A percentile compares a stretch with the other conserved stretches of the same genome.
Conservation (phyloP, 2,329 filamentous ascomycete species). For the Metarhizium album region DNA sequence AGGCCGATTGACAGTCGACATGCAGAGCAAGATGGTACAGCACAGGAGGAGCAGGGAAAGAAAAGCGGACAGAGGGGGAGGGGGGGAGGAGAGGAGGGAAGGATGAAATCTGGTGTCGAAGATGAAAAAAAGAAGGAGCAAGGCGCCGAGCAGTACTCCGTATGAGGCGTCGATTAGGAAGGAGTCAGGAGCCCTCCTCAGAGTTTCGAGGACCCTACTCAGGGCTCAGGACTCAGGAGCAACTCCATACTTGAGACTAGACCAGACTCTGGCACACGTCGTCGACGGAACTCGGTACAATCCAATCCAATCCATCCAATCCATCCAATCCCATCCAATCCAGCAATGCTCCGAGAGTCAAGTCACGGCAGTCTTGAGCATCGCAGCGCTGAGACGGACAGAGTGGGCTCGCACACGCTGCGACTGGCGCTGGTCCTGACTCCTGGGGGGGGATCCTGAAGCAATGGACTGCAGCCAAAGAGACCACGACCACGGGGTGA, state of each 20-base stretch:
- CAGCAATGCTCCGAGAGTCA: neutral
- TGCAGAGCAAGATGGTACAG: too few species aligned
- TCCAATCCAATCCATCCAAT: neutral
- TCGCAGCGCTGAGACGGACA: neutral
- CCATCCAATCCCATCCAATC: neutral
- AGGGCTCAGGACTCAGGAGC: neutral
- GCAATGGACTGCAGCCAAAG: constrained; percentile 10
- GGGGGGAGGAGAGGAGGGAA: constrained; percentile 2
- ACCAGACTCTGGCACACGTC: neutral
- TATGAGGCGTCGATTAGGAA: neutral
- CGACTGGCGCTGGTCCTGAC: constrained; percentile 3
- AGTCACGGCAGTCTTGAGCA: neutral
- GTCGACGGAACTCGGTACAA: neutral
- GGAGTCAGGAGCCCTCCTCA: neutral
- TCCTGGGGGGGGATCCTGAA: constrained; percentile 10
- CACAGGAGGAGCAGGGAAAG: neutral
- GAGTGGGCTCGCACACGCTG: constrained; percentile 4
- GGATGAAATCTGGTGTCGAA: neutral
- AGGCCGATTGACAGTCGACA: too few species aligned
- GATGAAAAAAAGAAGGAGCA: constrained; percentile 1
- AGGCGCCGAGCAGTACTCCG: neutral
- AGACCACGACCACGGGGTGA: neutral
- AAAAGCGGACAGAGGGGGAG: neutral
- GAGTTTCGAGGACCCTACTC: too few species aligned
- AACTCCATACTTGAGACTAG: neutral